These are phyloP conservation scores for Sporothrix sp. DNA, from an alignment of 2,329 filamentous ascomycete genomes.

Conservation along the genomic window DNA sequence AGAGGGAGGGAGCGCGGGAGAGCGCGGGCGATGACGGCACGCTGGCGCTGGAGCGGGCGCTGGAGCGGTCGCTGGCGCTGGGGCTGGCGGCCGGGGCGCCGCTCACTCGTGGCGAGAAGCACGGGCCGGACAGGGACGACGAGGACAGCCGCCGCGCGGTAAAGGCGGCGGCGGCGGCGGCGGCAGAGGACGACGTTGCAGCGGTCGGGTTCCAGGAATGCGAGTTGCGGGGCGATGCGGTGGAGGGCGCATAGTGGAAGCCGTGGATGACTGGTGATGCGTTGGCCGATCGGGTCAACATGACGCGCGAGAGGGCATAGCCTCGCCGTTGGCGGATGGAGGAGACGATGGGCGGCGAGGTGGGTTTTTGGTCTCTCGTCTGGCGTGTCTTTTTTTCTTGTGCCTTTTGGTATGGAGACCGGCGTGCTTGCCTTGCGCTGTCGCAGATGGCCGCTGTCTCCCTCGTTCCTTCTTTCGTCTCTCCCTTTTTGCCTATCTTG, in stretches of 20 bases:
- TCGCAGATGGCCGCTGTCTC: no score
- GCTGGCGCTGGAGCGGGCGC: conserved; percentile 1
- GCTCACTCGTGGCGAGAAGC: conserved; percentile 7
- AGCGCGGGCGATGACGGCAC: conserved; percentile 3
- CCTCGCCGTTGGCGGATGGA: not conserved
- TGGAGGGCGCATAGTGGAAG: conserved; percentile 39
- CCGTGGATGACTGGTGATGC: conserved; percentile 38
- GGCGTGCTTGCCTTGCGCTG: not conserved
- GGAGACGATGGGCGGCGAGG: not conserved
- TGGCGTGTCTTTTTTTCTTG: not conserved
- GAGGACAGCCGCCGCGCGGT: conserved; percentile 14
- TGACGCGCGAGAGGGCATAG: conserved; percentile 23
- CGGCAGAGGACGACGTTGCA: not conserved
- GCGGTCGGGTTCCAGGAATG: conserved; percentile 27
- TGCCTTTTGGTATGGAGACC: not conserved
- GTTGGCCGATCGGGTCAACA: conserved; percentile 51
- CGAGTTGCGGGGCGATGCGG: conserved; percentile 31
- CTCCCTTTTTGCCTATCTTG: conserved; percentile 7
- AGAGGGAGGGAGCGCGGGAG: not conserved
- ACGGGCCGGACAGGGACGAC: no score
- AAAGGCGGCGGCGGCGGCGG: conserved; percentile 1
- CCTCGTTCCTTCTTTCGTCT: no score
- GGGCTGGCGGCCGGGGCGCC: not conserved
- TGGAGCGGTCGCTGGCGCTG: not conserved
- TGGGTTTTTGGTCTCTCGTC: conserved; percentile 2